phyloP scores from a whole-genome alignment of 2,329 filamentous ascomycete species.

The Clonostachys sp. region DNA sequence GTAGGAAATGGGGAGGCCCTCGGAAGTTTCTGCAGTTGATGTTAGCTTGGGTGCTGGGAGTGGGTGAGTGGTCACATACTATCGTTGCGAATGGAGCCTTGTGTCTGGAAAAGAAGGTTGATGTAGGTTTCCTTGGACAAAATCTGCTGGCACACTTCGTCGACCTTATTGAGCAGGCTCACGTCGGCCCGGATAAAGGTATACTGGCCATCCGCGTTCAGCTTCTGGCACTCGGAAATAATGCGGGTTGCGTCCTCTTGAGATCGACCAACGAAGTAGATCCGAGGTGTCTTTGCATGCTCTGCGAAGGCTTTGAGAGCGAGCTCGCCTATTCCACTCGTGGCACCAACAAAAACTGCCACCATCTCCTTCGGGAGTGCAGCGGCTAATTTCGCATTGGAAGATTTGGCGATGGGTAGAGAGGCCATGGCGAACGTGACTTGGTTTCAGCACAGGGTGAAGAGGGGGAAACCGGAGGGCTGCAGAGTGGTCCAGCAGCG shows the following conservation, averaged over 20 bases:
- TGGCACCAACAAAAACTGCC: slow-evolving; percentile 48
- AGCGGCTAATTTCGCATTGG: not conserved
- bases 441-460: too few relatives aligned
- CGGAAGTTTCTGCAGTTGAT: slow-evolving; percentile 40
- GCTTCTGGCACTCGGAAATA: slow-evolving; percentile 28
- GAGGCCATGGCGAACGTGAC: not conserved
- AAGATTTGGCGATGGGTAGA: not conserved
- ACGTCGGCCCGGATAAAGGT: slow-evolving; percentile 44
- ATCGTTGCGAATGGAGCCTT: slow-evolving; percentile 23
- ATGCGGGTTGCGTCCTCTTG: slow-evolving; percentile 27
- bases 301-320: slow-evolving; percentile 40
- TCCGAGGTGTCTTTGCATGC: slow-evolving; percentile 29
- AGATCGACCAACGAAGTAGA: slow-evolving; percentile 48
- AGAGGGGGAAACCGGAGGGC: too few relatives aligned
- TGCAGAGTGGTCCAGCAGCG: too few relatives aligned
- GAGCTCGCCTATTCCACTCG: slow-evolving; percentile 47
- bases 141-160: slow-evolving; percentile 40
- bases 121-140: slow-evolving; percentile 32
- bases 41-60: not conserved
- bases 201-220: slow-evolving; percentile 37
- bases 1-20: slow-evolving; percentile 49
- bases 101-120: slow-evolving; percentile 41
- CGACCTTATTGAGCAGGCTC: slow-evolving; percentile 44
- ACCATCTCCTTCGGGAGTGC: slow-evolving; percentile 16
- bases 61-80: slow-evolving; percentile 1